A percentile compares a stretch with the other conserved stretches of the same genome.
phyloP scores from a whole-genome alignment of 257 asterid genomes.

The Jacaranda copaia region DNA sequence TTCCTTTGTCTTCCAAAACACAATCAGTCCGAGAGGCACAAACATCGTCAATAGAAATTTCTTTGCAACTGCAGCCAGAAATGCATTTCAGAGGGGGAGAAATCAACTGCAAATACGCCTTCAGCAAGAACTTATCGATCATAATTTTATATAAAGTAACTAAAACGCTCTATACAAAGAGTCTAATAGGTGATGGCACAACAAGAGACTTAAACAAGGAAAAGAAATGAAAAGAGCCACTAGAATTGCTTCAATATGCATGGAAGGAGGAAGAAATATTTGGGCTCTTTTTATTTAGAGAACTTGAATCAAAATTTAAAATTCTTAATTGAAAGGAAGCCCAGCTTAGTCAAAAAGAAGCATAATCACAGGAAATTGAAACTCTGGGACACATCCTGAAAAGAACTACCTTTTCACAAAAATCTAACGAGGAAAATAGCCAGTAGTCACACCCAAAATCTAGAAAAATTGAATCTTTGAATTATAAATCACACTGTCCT shows the following conservation, averaged over 20 bases:
- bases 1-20: constrained; percentile 61
- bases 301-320: background rate
- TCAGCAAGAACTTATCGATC: background rate
- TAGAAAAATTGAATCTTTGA: background rate
- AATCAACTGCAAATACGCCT: background rate
- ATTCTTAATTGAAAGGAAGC: background rate
- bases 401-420: background rate
- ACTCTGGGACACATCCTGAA: background rate
- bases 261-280: too few species aligned
- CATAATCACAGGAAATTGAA: background rate
- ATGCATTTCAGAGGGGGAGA: constrained; percentile 42
- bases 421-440: background rate
- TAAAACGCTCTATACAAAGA: too few species aligned
- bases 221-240: too few species aligned
- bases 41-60: constrained; percentile 47
- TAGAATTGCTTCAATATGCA: too few species aligned
- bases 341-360: background rate
- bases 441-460: background rate
- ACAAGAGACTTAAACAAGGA: too few species aligned
- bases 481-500: background rate
- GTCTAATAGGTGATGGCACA: too few species aligned
- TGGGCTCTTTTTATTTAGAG: too few species aligned
- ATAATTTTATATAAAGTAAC: background rate
- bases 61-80: constrained; percentile 53
- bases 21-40: constrained; percentile 46